phyloP scores from a whole-genome alignment of 768 basidiomycete genomes.

The Russula vinacea region DNA sequence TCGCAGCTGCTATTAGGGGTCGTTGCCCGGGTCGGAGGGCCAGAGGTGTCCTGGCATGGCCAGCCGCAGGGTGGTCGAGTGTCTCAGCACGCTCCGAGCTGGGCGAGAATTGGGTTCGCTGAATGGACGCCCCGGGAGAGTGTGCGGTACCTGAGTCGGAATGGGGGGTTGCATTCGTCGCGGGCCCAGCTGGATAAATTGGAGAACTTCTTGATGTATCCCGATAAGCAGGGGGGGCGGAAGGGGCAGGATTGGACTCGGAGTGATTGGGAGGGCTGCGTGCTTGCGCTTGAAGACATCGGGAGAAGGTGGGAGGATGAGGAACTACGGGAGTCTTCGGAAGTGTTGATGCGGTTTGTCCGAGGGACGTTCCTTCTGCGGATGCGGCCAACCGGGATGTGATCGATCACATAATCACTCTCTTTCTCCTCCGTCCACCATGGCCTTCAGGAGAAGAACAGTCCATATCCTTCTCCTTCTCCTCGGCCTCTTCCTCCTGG shows the following conservation, averaged over 20 bases:
- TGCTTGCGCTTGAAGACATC: conserved; percentile 47
- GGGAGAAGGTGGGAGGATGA: conserved; percentile 53
- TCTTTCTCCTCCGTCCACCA: conserved; percentile 28
- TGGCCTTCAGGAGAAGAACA: conserved; percentile 41
- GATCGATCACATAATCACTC: conserved; percentile 8
- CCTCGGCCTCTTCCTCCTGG: conserved; percentile 75
- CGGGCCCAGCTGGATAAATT: conserved; percentile 16
- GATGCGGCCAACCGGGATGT: conserved; percentile 44
- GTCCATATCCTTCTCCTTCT: conserved; percentile 49
- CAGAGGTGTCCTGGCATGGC: conserved; percentile 38
- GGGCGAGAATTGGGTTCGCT: conserved; percentile 42
- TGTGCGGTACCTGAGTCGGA: conserved; percentile 54
- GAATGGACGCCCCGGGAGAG: conserved; percentile 57
- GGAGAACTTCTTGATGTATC: conserved; percentile 38
- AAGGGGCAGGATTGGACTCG: conserved; percentile 74
- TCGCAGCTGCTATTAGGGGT: conserved; percentile 56
- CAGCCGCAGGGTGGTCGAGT: conserved; percentile 35
- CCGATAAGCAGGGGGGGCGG: conserved; percentile 53
- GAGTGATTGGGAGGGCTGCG: conserved; percentile 59
- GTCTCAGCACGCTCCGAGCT: conserved; percentile 59
- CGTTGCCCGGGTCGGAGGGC: conserved; percentile 51
- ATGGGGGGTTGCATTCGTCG: conserved; percentile 29
- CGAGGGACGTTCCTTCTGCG: conserved; percentile 46
- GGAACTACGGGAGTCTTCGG: conserved; percentile 50
- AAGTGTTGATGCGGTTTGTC: conserved; percentile 49